Percentiles rank a stretch among this genome's conserved stretches.
Conservation (phyloP, 441 rosid genomes). For the Sinapis alba region DNA sequence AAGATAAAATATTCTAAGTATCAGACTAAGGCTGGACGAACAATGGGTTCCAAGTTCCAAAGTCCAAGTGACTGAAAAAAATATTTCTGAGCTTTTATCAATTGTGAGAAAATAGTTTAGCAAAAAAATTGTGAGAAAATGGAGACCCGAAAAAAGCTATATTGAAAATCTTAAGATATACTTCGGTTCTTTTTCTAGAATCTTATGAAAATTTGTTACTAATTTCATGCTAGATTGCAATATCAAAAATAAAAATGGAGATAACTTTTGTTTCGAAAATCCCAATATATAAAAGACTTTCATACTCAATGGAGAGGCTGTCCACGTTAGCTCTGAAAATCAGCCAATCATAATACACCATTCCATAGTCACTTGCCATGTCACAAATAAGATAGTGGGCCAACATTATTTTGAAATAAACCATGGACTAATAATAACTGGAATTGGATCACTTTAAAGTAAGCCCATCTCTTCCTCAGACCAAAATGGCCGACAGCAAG, state of each 20-base stretch:
- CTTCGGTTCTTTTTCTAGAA: background rate
- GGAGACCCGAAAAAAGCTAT: too few species aligned
- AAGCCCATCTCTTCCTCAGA: background rate
- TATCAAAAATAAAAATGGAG: background rate
- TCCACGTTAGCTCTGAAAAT: too few species aligned
- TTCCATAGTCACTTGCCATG: background rate
- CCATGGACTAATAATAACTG: background rate
- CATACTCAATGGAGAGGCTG: too few species aligned
- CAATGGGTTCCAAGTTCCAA: too few species aligned
- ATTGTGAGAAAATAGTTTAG: too few species aligned
- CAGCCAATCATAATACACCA: background rate
- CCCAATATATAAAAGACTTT: too few species aligned
- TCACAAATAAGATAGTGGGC: background rate
- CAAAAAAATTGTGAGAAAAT: too few species aligned
- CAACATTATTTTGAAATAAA: background rate
- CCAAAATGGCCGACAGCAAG: background rate
- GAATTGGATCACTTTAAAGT: background rate
- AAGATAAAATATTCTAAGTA: too few species aligned
- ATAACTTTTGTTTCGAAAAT: background rate
- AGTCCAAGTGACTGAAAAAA: too few species aligned
- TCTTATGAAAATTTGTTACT: background rate
- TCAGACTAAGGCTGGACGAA: too few species aligned
- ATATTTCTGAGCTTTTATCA: too few species aligned
- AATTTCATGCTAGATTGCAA: background rate
- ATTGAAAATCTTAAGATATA: background rate